Evolutionary conservation across 164 flowering plant species (phyloP), one percentile per base, ranked within the genome.

Genomic region (Vitis riparia): DNA sequence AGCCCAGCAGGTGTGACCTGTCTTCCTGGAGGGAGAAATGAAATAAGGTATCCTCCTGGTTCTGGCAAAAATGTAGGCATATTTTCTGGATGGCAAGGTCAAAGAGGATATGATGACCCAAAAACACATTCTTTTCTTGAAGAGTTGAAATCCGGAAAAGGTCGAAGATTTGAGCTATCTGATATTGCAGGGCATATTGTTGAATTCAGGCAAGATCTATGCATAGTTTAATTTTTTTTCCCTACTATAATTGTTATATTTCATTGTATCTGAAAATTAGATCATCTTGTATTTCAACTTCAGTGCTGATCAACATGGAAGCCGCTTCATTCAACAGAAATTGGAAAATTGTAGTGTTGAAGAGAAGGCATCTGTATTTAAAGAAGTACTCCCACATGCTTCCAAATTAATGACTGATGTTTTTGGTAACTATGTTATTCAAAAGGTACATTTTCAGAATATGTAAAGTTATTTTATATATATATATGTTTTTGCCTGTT

Each of bases 261-360:
- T 12, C 58, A 19, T 66, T 12, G 50, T 15, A 49, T 58, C 6
- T 47, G 49, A 16, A 55, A 27, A 68, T 5, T 32, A 58, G 51
- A n/a, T n/a, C 62, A 15, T 37, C 5, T 15, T 57, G 49, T 47
- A 57, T 72, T 73, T 67, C 75, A 59, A 63, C 53, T 65, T 66
- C 93, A 93, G 98, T 79, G 82, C 79, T 71, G 98, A 93, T 77
- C 98, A 93, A 82, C 91, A 91, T 75, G 98, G 98, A 75, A 93
- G 98, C 74, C 88, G 98, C 59, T 93, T 93, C 74, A 93, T 93
- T 76, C 98, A 93, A 80, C 97, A 89, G 81, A 91, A 93, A 84
- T 75, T 93, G 76, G 98, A 93, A 77, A 77, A 53, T 68, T 87
- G 93, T 69, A 80, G 82, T 58, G 55, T 32, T 58, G 92, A 90